These are phyloP conservation scores for Suillus luteus DNA, from an alignment of 768 basidiomycete genomes.

Conservation along the genomic window DNA sequence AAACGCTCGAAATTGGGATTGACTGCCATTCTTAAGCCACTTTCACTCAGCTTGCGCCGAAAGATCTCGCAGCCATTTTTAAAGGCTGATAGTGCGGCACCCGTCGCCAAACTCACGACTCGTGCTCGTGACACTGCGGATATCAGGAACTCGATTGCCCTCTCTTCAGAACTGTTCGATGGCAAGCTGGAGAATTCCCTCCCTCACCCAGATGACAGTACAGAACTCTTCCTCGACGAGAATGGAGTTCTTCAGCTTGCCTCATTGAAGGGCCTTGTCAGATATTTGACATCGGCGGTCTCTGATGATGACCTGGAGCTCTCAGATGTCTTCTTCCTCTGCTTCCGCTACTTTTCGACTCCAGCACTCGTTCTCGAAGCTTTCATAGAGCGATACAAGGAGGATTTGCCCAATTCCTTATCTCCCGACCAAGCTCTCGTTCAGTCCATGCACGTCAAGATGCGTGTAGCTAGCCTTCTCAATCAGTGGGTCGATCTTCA, in stretches of 20 bases:
- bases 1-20: slow-evolving; percentile 17
- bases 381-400: slow-evolving; percentile 53
- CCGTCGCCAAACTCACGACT: neutral
- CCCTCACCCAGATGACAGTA: slow-evolving; percentile 31
- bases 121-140: slow-evolving; percentile 26
- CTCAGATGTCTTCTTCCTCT: slow-evolving; percentile 61
- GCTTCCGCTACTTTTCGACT: slow-evolving; percentile 68
- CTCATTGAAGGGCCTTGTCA: slow-evolving; percentile 45
- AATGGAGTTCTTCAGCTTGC: slow-evolving; percentile 34
- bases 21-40: slow-evolving; percentile 21
- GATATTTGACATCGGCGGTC: slow-evolving; percentile 47
- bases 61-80: slow-evolving; percentile 14
- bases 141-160: slow-evolving; percentile 29
- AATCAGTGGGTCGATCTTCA: slow-evolving; percentile 72
- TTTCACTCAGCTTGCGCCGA: slow-evolving; percentile 12
- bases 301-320: slow-evolving; percentile 43
- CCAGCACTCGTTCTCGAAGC: slow-evolving; percentile 47
- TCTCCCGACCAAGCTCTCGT: slow-evolving; percentile 37
- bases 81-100: neutral
- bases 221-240: slow-evolving; percentile 31
- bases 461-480: slow-evolving; percentile 61
- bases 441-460: slow-evolving; percentile 51
- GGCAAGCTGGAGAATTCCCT: slow-evolving; percentile 32
- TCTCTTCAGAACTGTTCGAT: slow-evolving; percentile 30
- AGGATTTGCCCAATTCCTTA: slow-evolving; percentile 21